Conservation (phyloP, 306 rosid genomes). For the Vigna radiata region DNA sequence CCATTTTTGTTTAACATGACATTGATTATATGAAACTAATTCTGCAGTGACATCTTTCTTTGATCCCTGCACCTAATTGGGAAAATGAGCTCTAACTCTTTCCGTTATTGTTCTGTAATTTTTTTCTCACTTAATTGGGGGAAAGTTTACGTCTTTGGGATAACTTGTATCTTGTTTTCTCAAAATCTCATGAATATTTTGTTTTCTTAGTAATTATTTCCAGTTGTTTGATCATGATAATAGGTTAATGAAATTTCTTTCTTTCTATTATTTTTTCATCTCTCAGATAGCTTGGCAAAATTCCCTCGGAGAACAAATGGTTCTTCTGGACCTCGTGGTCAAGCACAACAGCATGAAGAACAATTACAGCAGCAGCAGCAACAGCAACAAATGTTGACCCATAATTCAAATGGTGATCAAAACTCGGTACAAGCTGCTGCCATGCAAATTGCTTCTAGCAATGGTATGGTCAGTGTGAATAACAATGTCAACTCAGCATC, state of each 20-base stretch:
- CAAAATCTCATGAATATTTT: background rate
- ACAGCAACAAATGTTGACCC: conserved; percentile 61
- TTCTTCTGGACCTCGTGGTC: conserved; percentile 72
- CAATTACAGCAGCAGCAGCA: conserved; percentile 68
- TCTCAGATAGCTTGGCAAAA: conserved; percentile 87
- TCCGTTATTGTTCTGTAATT: background rate
- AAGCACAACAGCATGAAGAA: conserved; percentile 74
- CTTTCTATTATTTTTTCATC: conserved; percentile 21
- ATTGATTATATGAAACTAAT: conserved; percentile 14
- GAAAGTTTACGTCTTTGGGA: conserved; percentile 24
- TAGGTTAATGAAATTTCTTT: conserved; percentile 3
- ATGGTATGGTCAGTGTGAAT: conserved; percentile 81
- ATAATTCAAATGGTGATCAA: conserved; percentile 63
- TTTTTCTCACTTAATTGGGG: conserved; percentile 2
- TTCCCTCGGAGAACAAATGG: conserved; percentile 82
- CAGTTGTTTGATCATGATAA: conserved; percentile 44
- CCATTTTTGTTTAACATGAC: conserved; percentile 5
- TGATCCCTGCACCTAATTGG: background rate
- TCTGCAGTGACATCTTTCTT: conserved; percentile 6
- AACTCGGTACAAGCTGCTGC: conserved; percentile 64
- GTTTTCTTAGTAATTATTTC: conserved; percentile 6
- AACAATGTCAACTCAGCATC: conserved; percentile 69
- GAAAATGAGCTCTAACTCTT: background rate
- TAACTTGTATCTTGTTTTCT: background rate
- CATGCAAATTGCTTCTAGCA: conserved; percentile 73